Evolutionary conservation across 164 flowering plant genomes (phyloP).

Genomic region (Litsea cubeba): DNA sequence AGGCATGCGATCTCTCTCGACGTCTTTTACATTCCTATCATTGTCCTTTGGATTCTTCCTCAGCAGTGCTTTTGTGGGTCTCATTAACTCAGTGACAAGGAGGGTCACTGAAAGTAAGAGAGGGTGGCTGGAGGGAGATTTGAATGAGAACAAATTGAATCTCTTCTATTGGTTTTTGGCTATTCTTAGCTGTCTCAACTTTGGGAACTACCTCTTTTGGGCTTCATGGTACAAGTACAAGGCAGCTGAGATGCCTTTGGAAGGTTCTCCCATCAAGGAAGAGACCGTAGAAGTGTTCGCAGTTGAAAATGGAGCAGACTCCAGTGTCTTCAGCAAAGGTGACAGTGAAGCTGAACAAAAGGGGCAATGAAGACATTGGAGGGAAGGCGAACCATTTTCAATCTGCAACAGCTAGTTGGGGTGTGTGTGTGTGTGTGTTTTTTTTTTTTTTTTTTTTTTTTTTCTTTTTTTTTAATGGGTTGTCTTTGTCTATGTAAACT

Average conservation of each 20-base stretch:
- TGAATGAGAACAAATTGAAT: conserved; percentile 42
- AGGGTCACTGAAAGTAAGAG: conserved; percentile 28
- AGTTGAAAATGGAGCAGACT: neutral
- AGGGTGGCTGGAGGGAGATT: conserved; percentile 52
- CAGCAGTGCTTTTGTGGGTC: conserved; percentile 47
- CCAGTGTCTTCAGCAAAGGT: no score
- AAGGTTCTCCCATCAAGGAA: neutral
- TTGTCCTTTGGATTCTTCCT: conserved; percentile 57
- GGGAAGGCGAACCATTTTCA: no score
- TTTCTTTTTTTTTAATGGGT: no score
- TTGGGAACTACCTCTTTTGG: conserved; percentile 46
- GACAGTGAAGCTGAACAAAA: no score
- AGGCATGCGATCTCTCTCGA: conserved; percentile 61
- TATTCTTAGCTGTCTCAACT: conserved; percentile 49
- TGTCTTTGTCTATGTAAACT: no score
- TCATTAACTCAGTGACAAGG: conserved; percentile 44
- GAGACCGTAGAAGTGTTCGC: neutral
- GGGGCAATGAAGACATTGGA: no score
- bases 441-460: no score
- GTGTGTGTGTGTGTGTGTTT: no score
- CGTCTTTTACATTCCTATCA: conserved; percentile 55
- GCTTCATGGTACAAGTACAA: conserved; percentile 70
- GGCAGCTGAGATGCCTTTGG: neutral
- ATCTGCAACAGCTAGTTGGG: no score
- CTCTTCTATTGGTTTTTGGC: conserved; percentile 71